These are phyloP conservation scores for Phytophthora hibernalis DNA, from an alignment of 352 stramenopile genomes.

Conservation along the genomic window DNA sequence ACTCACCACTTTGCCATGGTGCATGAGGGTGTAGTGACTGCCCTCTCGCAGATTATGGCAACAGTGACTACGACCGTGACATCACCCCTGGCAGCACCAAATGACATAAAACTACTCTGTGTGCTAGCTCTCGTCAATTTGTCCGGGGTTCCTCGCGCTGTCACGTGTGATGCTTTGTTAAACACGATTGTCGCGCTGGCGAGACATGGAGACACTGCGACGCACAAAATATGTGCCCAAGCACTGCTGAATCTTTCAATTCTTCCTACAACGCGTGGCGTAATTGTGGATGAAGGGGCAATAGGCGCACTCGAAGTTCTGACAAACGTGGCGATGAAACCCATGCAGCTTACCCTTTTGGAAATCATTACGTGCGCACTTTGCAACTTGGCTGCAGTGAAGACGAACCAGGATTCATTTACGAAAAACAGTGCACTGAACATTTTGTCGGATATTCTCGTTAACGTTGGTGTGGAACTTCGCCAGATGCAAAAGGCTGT, in stretches of 20 bases:
- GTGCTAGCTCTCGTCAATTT: slow-evolving; percentile 82
- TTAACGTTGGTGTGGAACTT: slow-evolving; percentile 34
- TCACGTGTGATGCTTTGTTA: slow-evolving; percentile 76
- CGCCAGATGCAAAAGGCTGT: slow-evolving; percentile 21
- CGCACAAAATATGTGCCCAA: slow-evolving; percentile 52
- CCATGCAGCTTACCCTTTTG: slow-evolving; percentile 44
- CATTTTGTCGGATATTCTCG: slow-evolving; percentile 59
- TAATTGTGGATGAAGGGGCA: slow-evolving; percentile 79
- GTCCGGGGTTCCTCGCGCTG: slow-evolving; percentile 67
- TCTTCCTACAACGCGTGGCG: slow-evolving; percentile 70
- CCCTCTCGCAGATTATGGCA: slow-evolving; percentile 73
- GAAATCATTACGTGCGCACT: slow-evolving; percentile 60
- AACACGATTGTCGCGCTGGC: slow-evolving; percentile 54
- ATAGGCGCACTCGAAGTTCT: slow-evolving; percentile 66
- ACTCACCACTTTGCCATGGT: slow-evolving; percentile 81
- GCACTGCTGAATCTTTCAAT: slow-evolving; percentile 85
- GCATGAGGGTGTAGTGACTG: slow-evolving; percentile 73
- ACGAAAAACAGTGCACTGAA: slow-evolving; percentile 64
- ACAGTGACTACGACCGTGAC: slow-evolving; percentile 35
- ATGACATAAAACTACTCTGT: slow-evolving; percentile 62
- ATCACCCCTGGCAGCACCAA: slow-evolving; percentile 41
- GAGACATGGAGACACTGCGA: slow-evolving; percentile 37
- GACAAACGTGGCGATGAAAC: slow-evolving; percentile 28
- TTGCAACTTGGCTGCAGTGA: slow-evolving; percentile 67
- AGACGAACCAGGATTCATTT: slow-evolving; percentile 66